Conservation (phyloP, 73 alveolate species). For the Uronychia setigera region DNA sequence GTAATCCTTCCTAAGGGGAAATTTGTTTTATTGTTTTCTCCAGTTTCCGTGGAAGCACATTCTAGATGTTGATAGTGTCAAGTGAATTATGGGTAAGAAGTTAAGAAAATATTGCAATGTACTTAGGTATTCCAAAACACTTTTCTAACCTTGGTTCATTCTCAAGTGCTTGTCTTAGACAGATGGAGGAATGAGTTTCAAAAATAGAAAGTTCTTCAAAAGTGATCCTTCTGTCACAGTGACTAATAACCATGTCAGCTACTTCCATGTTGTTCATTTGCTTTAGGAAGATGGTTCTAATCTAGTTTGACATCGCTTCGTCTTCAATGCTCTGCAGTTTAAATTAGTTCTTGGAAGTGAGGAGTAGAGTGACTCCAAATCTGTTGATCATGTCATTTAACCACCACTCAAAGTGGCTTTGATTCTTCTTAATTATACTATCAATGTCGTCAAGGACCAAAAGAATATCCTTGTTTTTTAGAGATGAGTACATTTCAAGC, state of each 20-base stretch:
- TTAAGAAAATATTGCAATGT: slow-evolving; percentile 33
- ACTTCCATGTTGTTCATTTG: slow-evolving; percentile 52
- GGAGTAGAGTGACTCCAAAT: slow-evolving; percentile 23
- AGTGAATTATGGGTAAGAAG: slow-evolving; percentile 28
- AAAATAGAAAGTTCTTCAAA: slow-evolving; percentile 29
- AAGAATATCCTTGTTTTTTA: slow-evolving; percentile 29
- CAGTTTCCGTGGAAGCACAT: slow-evolving; percentile 16
- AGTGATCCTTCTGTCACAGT: slow-evolving; percentile 18
- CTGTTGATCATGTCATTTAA: slow-evolving; percentile 21
- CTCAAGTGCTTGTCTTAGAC: slow-evolving; percentile 11
- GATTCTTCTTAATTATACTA: slow-evolving; percentile 35
- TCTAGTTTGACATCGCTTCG: slow-evolving; percentile 5
- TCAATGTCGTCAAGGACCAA: slow-evolving; percentile 58
- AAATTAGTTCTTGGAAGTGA: slow-evolving; percentile 47
- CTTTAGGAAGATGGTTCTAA: slow-evolving; percentile 8
- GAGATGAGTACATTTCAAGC: slow-evolving; percentile 15
- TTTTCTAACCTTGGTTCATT: slow-evolving; percentile 35
- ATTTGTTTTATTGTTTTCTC: slow-evolving; percentile 1
- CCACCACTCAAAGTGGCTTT: slow-evolving; percentile 56
- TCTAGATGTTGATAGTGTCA: slow-evolving; percentile 37
- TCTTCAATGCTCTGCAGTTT: slow-evolving; percentile 5
- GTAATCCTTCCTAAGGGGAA: background rate
- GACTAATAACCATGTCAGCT: slow-evolving; percentile 51
- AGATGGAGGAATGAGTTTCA: slow-evolving; percentile 1
- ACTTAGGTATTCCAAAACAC: slow-evolving; percentile 61